Evolutionary conservation across 1,284 basidiomycete genomes (phyloP), one percentile per base, ranked within the genome.

Genomic region (Golubevia sp.): DNA sequence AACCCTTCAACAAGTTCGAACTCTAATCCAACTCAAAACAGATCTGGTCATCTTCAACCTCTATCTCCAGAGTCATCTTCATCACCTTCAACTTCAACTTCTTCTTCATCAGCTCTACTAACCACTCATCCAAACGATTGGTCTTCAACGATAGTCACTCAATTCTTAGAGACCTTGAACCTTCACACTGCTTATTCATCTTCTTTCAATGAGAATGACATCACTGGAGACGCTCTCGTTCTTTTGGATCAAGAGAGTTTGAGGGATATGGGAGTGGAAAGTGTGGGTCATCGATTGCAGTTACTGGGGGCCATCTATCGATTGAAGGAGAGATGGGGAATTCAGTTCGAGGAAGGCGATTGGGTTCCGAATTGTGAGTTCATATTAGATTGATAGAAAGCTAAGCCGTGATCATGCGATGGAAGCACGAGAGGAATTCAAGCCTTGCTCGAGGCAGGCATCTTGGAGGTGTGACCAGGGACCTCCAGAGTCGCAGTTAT

Each of bases 191-290:
- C 55, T 8, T 64, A 67, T 56, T 51, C 59, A 21, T 15, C 51
- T 26, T 7, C 61, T 15, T 69, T 70, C 38, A 18, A 30, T 15
- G 63, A 69, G 34, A 75, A 83, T 27, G 78, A 73, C 55, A 81
- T 83, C 67, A 71, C 68, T 20, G 81, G 81, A 26, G 79, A 82
- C 56, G 76, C 75, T 3, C 74, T 83, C 48, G 59, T 80, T 15
- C 58, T 77, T 13, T 73, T 83, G 57, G 81, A 83, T 59, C 71
- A 80, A 6, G 76, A 77, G 7, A 69, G 74, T 1, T 68, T 83
- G 56, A 71, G 64, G 24, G 81, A 83, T 30, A 64, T 83, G 25
- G 81, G 81, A 57, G 67, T 83, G 8, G 49, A 58, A 21, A 72
- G 72, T 25, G 68, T 83, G 30, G 81, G 81, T 11, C 81, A 83